Conservation (phyloP, 2,329 filamentous ascomycete genomes). For the Colletotrichum kahawae region DNA sequence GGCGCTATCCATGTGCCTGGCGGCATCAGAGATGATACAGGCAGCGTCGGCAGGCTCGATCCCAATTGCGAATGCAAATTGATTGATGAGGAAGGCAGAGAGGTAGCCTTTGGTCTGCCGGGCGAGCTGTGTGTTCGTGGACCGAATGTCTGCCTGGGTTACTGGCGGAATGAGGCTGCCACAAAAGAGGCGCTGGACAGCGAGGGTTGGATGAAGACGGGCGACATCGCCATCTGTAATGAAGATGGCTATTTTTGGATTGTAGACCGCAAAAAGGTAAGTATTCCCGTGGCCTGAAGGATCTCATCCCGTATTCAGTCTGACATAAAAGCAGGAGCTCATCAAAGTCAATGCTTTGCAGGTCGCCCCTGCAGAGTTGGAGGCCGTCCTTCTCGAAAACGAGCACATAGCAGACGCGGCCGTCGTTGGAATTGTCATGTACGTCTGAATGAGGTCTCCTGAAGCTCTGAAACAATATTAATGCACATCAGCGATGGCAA, state of each 20-base stretch:
- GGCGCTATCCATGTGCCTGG: slow-evolving; percentile 47
- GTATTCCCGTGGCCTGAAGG: neutral
- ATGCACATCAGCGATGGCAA: slow-evolving; percentile 41
- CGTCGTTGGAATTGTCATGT: slow-evolving; percentile 57
- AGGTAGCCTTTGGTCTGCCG: slow-evolving; percentile 50
- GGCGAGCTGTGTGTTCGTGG: slow-evolving; percentile 60
- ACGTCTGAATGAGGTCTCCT: slow-evolving; percentile 23
- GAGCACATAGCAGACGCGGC: slow-evolving; percentile 59
- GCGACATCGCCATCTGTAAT: slow-evolving; percentile 58
- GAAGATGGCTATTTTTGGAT: slow-evolving; percentile 51
- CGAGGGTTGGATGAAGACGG: slow-evolving; percentile 65
- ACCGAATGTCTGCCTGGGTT: slow-evolving; percentile 63
- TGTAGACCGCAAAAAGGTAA: slow-evolving; percentile 53
- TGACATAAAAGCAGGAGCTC: slow-evolving; percentile 46
- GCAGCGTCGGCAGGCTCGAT: slow-evolving; percentile 56
- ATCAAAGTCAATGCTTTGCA: slow-evolving; percentile 65
- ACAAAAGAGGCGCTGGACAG: slow-evolving; percentile 53
- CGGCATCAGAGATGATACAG: slow-evolving; percentile 41
- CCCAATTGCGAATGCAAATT: slow-evolving; percentile 60
- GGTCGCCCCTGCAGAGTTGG: slow-evolving; percentile 64
- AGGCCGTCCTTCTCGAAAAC: slow-evolving; percentile 55
- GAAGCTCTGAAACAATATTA: neutral
- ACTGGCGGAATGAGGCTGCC: slow-evolving; percentile 61
- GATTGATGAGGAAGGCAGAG: slow-evolving; percentile 56
- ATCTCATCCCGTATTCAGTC: neutral